Percentiles rank a stretch among this genome's conserved stretches.
These are phyloP conservation scores for Lagenaria siceraria DNA, from an alignment of 306 rosid genomes.

Conservation along the genomic window DNA sequence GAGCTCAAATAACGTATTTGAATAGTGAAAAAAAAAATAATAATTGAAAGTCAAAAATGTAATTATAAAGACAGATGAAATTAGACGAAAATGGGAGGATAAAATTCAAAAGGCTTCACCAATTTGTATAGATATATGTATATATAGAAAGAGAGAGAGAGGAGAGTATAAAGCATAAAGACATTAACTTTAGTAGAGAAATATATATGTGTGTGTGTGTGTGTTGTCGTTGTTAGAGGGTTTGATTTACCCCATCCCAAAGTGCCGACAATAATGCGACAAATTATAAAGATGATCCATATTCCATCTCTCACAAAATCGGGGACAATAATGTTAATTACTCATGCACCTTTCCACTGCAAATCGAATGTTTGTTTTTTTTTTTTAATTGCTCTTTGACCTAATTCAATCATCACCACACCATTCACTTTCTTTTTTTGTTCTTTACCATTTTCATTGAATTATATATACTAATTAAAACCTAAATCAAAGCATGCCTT, in stretches of 20 bases:
- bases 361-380: background rate
- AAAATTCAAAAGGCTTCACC: background rate
- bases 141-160: background rate
- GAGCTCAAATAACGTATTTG: too few relatives aligned
- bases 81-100: background rate
- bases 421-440: background rate
- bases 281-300: constrained; percentile 6
- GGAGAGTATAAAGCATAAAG: background rate
- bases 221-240: background rate
- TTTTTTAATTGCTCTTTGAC: background rate
- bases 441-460: background rate
- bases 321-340: background rate
- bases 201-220: too few relatives aligned
- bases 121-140: background rate
- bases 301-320: background rate
- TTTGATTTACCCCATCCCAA: constrained; percentile 16
- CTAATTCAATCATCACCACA: background rate
- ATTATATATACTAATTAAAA: background rate
- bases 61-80: too few relatives aligned
- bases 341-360: background rate
- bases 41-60: too few relatives aligned
- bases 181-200: background rate
- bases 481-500: background rate
- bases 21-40: too few relatives aligned
- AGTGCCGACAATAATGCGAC: constrained; percentile 26